These are phyloP conservation scores for Diaporthe amygdali DNA, from an alignment of 2,329 filamentous ascomycete species.

Conservation along the genomic window DNA sequence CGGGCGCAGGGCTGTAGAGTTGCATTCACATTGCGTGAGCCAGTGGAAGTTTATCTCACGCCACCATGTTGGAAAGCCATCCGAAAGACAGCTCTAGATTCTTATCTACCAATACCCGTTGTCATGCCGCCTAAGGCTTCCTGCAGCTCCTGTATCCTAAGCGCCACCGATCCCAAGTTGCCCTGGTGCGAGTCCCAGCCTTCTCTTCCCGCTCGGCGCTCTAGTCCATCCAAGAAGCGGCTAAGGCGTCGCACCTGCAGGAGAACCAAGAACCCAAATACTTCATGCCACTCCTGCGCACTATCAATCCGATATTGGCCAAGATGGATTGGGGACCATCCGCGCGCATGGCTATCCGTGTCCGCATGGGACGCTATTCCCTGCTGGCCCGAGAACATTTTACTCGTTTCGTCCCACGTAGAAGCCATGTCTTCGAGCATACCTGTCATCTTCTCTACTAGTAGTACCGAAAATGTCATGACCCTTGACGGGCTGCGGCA, in stretches of 20 bases:
- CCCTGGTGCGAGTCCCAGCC: neutral
- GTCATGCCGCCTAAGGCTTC: slow-evolving; percentile 2
- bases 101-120: neutral
- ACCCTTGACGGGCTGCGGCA: neutral
- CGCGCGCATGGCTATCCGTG: neutral
- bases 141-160: neutral
- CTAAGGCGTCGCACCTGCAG: slow-evolving; percentile 5
- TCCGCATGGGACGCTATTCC: neutral
- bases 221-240: neutral
- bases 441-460: slow-evolving; percentile 6
- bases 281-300: neutral
- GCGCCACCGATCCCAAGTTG: neutral
- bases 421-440: slow-evolving; percentile 10
- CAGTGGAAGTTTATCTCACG: neutral
- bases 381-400: neutral
- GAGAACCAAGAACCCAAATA: neutral
- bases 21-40: neutral
- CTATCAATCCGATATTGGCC: slow-evolving; percentile 1
- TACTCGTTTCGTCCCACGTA: neutral
- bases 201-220: neutral
- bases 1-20: neutral
- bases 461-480: neutral
- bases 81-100: neutral
- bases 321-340: neutral
- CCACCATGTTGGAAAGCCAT: neutral